These are phyloP conservation scores for Ensete ventricosum DNA, from an alignment of 176 grass and related monocot genomes.

Conservation along the genomic window DNA sequence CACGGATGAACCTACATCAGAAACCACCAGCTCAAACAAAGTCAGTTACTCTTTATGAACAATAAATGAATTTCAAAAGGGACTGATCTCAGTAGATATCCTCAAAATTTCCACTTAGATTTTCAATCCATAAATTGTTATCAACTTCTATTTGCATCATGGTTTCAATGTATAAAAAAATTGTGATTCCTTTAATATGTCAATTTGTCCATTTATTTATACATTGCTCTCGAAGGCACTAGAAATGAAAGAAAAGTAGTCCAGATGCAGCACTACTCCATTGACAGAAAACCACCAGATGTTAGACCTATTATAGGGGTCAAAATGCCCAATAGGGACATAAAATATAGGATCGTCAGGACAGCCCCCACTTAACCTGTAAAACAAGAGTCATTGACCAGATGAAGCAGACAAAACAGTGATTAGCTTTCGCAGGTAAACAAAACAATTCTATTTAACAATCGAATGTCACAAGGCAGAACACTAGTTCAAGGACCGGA, in stretches of 20 bases:
- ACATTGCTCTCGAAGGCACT: neutral
- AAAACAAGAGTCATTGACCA: neutral
- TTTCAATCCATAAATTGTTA: too few species aligned
- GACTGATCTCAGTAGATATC: neutral
- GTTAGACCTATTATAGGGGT: neutral
- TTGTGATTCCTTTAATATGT: neutral
- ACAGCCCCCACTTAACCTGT: neutral
- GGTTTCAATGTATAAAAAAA: neutral
- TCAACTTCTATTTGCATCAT: too few species aligned
- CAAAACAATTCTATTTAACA: neutral
- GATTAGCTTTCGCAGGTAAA: neutral
- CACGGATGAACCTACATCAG: neutral
- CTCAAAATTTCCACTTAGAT: too few species aligned
- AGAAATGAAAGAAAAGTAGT: neutral
- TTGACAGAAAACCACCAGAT: neutral
- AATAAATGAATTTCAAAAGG: neutral
- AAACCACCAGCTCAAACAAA: neutral
- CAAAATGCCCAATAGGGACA: neutral
- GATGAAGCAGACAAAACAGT: neutral
- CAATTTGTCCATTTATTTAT: neutral
- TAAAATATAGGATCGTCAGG: neutral
- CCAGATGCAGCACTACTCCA: neutral
- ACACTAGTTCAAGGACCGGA: too few species aligned
- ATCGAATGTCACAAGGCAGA: neutral
- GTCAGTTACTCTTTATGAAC: neutral